Evolutionary conservation across 208 protist species (phyloP), one percentile per base, ranked within the genome.

Genomic region (Endotrypanum monterogeii): DNA sequence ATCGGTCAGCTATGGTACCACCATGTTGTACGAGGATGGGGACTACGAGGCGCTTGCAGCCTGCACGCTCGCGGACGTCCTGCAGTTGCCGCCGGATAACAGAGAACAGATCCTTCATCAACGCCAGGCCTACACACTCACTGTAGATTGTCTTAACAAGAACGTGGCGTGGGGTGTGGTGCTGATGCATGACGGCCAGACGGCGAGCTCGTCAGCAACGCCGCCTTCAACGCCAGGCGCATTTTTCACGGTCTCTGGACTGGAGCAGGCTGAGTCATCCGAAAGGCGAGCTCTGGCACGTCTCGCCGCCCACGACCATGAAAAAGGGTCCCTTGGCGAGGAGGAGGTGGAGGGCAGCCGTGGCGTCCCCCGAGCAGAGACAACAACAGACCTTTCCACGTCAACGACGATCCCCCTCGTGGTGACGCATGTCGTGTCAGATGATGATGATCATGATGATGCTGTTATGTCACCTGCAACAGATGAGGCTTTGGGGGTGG

Each of bases 21-120:
- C 63, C n/a, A 61, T 94, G 41, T 11, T 97, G 9, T 97, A 93
- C 72, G 93, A 97, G 52, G 82, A 83, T 30, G 92, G 89, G 39
- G 90, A 92, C 70, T 95, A 91, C 71, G 90, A 97, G 48, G 78
- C 41, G 5, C 72, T 97, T 37, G 81, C 72, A 0, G 72, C 41
- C 20, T 65, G 54, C 18, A 52, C 73, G 23, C 84, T 97, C 23
- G 57, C 56, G 39, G 80, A 72, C 9, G 54, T 61, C 56, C 52
- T 61, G 54, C 70, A 32, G 51, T 56, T 56, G 3, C 11, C 39
- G 18, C 41, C 55, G 3, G 11, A 35, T 46, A 41, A 25, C 8
- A 48, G 14, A 16, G 60, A 30, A 5, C 0, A 6, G 20, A 37
- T 46, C 28, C 28, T 9, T 37, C 28, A 51, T 11, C 58, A 8